Evolutionary conservation across 345 rosid species (phyloP).

Genomic region (Eucalyptus fibrosa): DNA sequence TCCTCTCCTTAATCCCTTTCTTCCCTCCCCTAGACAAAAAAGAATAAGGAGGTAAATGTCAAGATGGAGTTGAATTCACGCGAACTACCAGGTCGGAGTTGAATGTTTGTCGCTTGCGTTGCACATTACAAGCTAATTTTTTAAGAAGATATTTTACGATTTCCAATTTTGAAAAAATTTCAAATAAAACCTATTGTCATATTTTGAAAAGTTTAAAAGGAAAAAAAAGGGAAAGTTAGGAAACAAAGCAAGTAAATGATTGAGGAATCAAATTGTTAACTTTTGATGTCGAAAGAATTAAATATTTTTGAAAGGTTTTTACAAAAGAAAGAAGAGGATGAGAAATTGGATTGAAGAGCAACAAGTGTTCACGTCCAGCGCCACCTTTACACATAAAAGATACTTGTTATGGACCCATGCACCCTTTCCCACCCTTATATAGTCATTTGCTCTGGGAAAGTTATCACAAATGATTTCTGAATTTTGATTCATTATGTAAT

Average conservation of each 20-base stretch:
- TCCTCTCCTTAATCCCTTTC: not conserved
- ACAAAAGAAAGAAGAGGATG: rapidly evolving
- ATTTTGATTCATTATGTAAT: not conserved
- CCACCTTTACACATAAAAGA: not conserved
- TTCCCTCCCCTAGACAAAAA: not conserved
- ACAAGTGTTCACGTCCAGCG: not conserved
- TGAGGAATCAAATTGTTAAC: not conserved
- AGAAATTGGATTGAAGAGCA: not conserved
- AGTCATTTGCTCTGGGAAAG: rapidly evolving
- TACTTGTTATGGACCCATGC: not conserved
- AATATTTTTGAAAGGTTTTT: not conserved
- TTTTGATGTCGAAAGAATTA: not conserved
- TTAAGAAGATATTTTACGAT: not conserved
- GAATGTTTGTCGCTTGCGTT: not conserved
- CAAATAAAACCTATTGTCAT: not conserved
- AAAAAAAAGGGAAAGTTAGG: not conserved
- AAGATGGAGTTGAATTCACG: not conserved
- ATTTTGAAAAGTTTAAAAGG: not conserved
- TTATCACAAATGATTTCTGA: rapidly evolving
- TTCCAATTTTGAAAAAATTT: not conserved
- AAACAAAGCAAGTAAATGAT: not conserved
- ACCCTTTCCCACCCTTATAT: not conserved
- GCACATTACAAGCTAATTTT: not conserved
- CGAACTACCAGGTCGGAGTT: rapidly evolving
- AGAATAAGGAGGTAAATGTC: not conserved